Evolutionary conservation across 2,329 filamentous ascomycete species (phyloP), one percentile per base, ranked within the genome.

Genomic region (Colletotrichum echinochloae): DNA sequence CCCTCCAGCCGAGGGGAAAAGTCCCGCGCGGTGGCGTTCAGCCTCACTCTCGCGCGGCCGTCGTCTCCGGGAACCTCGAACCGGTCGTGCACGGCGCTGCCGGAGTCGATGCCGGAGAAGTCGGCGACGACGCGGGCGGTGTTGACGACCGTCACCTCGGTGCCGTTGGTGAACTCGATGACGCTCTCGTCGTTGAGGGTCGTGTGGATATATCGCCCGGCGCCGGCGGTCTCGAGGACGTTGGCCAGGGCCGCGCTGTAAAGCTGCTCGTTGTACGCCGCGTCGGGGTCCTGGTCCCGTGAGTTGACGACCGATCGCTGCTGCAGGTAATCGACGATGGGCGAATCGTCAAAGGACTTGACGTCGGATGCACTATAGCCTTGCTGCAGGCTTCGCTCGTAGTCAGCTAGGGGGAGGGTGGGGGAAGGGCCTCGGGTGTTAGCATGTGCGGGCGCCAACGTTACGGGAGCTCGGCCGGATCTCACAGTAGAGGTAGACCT

Each of bases 271-370:
- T 74, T 74, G 37, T 74, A 74, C 9, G 63, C 60, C 4, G 73
- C 73, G 28, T 74, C 73, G 1, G 73, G 73, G 39, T 74, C 72
- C n/a, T 74, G 73, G 60, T 65, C 52, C 14, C 48, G n/a, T 14
- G 67, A 66, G 46, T 72, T 72, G 44, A 68, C 64, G 26, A 66
- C 64, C 11, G 66, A 62, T 6, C 70, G 66, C 57, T 73, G 70
- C 65, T 73, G 62, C 23, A 73, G 16, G 56, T 66, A 63, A 26
- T 71, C 60, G 51, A 35, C 41, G 51, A 72, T 68, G 1, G 60
- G 46, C 2, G 48, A 48, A 7, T 39, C 16, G 20, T 71, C 72
- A 28, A 71, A 68, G 4, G 33, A 60, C 28, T 23, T 51, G 5
- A 73, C 64, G 7, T 71, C 56, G 1, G 66, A 72, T 0, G 70